phyloP scores from a whole-genome alignment of 2,329 filamentous ascomycete genomes.

The Pseudogymnoascus sp. region DNA sequence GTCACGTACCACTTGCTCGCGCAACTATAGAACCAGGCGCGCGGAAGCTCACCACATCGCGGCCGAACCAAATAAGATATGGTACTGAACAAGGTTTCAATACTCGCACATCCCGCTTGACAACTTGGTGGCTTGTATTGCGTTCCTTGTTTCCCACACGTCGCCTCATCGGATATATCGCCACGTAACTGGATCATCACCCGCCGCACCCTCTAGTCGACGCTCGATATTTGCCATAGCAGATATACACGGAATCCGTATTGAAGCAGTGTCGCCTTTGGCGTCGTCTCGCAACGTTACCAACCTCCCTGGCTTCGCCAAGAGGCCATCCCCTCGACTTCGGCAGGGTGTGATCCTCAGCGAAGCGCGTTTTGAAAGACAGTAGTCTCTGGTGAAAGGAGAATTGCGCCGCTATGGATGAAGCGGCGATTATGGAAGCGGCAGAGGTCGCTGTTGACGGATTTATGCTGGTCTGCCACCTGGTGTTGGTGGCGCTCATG shows the following conservation, averaged over 20 bases:
- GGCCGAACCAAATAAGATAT: neutral
- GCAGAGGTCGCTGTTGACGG: constrained; percentile 5
- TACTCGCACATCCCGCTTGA: neutral
- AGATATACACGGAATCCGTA: neutral
- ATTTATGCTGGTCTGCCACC: neutral
- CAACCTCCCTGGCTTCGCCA: neutral
- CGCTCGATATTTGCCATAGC: neutral
- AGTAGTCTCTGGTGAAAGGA: neutral
- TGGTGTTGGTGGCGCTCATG: constrained; percentile 6
- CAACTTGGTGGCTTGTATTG: neutral
- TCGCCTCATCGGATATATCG: neutral
- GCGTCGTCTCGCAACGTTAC: neutral
- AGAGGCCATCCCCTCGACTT: neutral
- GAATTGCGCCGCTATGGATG: constrained; percentile 1
- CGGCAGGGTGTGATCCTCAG: neutral
- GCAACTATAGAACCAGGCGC: constrained; percentile 3
- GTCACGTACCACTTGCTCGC: neutral
- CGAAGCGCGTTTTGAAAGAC: neutral
- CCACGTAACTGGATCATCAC: neutral
- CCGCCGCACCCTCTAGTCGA: neutral
- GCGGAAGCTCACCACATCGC: neutral
- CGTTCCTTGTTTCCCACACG: neutral
- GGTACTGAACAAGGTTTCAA: neutral
- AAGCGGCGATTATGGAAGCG: constrained; percentile 3
- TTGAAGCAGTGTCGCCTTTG: neutral